phyloP scores from a whole-genome alignment of 805 yeast species.

The Cyberlindnera petersonii region DNA sequence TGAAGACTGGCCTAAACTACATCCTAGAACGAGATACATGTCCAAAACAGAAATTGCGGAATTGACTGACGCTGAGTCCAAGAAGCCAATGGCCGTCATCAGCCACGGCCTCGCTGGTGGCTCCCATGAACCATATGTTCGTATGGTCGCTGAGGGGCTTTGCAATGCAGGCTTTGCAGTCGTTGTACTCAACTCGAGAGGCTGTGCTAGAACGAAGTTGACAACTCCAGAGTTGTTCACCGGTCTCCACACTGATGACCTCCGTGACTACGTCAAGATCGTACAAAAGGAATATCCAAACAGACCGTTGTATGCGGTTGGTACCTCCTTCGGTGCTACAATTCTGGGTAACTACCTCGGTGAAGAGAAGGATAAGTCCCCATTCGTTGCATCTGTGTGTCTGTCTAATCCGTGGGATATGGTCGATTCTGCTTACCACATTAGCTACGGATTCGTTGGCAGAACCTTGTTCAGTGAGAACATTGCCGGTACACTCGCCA shows the following conservation, averaged over 20 bases:
- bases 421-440: slow-evolving; percentile 45
- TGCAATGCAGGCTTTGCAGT: slow-evolving; percentile 48
- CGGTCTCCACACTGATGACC: slow-evolving; percentile 67
- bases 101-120: slow-evolving; percentile 80
- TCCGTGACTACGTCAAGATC: slow-evolving; percentile 52
- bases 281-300: slow-evolving; percentile 51
- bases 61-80: slow-evolving; percentile 29
- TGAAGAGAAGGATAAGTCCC: slow-evolving; percentile 52
- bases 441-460: slow-evolving; percentile 38
- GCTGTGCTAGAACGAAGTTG: slow-evolving; percentile 72
- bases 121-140: slow-evolving; percentile 67
- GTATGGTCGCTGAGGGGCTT: slow-evolving; percentile 47
- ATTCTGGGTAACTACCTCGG: slow-evolving; percentile 65
- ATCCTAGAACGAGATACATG: slow-evolving; percentile 65
- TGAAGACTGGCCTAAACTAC: slow-evolving; percentile 55
- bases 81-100: slow-evolving; percentile 55
- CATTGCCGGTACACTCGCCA: slow-evolving; percentile 38
- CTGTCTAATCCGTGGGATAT: slow-evolving; percentile 76
- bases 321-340: slow-evolving; percentile 72
- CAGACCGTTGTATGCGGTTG: slow-evolving; percentile 61
- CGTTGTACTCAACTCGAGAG: slow-evolving; percentile 64
- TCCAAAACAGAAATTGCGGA: slow-evolving; percentile 40
- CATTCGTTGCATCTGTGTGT: slow-evolving; percentile 53
- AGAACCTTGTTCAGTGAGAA: slow-evolving; percentile 38
- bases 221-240: slow-evolving; percentile 64